A percentile compares a stretch with the other conserved stretches of the same genome.
phyloP scores from a whole-genome alignment of 2,329 filamentous ascomycete genomes.

The Ceratocystis alfenasii region DNA sequence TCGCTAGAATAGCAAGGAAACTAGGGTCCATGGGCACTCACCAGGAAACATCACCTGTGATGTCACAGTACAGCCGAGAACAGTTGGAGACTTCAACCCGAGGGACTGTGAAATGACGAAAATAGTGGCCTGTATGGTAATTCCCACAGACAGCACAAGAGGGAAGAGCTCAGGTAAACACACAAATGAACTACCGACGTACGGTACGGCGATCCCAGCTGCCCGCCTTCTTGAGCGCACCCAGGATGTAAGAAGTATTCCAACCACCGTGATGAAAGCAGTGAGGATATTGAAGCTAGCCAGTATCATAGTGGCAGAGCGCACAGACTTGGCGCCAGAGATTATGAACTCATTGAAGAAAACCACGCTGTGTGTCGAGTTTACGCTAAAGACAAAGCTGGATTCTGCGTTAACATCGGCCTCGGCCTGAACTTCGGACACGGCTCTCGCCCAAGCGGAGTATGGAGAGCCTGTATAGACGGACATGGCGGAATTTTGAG shows the following conservation, averaged over 20 bases:
- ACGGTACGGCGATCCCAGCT: constrained; percentile 23
- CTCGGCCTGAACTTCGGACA: neutral
- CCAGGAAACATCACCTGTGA: constrained; percentile 50
- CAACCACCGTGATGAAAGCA: constrained; percentile 43
- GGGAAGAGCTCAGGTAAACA: constrained; percentile 41
- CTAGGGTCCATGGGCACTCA: constrained; percentile 28
- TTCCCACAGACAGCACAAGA: constrained; percentile 45
- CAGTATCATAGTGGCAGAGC: constrained; percentile 50
- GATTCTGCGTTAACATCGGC: constrained; percentile 22
- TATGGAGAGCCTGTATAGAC: constrained; percentile 4
- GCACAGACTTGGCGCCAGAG: constrained; percentile 43
- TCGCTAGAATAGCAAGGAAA: neutral
- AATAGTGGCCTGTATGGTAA: constrained; percentile 45
- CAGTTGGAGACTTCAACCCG: constrained; percentile 41
- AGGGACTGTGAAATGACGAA: constrained; percentile 47
- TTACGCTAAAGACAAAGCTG: constrained; percentile 27
- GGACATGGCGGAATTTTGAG: constrained; percentile 14
- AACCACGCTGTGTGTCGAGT: constrained; percentile 32
- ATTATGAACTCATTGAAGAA: constrained; percentile 42
- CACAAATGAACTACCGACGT: constrained; percentile 35
- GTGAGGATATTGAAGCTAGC: constrained; percentile 49
- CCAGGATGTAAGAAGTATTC: constrained; percentile 48
- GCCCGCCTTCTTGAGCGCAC: constrained; percentile 34
- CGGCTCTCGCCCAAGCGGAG: constrained; percentile 15
- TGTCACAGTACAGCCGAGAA: constrained; percentile 40